A percentile compares a stretch with the other conserved stretches of the same genome.
Evolutionary conservation across 495 filamentous ascomycete genomes (phyloP).

Genomic region (Neurospora discreta): DNA sequence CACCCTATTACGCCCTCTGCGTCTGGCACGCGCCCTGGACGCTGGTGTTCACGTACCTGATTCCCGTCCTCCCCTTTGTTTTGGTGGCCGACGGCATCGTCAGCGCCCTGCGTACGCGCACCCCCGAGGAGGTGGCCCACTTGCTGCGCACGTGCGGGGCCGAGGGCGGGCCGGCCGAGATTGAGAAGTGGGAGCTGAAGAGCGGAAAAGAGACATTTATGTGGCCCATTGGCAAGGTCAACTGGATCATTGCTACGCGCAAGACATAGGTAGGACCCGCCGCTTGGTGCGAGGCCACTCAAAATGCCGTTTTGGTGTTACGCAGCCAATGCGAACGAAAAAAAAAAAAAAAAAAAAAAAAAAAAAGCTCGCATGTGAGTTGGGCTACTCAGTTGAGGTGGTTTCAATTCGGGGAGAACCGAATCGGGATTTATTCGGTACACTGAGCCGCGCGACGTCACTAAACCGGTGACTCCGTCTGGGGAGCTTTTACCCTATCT

Average conservation of each 20-base stretch:
- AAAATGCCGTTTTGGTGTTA: neutral
- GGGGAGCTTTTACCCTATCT: neutral
- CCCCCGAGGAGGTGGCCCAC: conserved; percentile 47
- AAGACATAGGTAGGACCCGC: neutral
- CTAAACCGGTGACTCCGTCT: neutral
- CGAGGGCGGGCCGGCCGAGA: conserved; percentile 25
- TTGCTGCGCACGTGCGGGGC: conserved; percentile 42
- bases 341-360: no score
- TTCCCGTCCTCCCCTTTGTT: conserved; percentile 54
- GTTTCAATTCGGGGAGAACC: neutral
- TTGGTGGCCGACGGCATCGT: conserved; percentile 57
- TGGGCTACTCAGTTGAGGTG: neutral
- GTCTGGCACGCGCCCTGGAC: conserved; percentile 43
- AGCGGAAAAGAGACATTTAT: conserved; percentile 40
- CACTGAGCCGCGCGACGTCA: neutral
- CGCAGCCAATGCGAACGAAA: no score
- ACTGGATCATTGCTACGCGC: conserved; percentile 40
- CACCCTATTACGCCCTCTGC: conserved; percentile 42
- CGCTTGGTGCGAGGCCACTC: neutral
- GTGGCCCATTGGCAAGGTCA: conserved; percentile 37
- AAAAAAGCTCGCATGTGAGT: neutral
- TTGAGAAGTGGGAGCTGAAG: conserved; percentile 38
- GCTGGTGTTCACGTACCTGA: conserved; percentile 51
- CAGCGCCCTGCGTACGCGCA: conserved; percentile 53
- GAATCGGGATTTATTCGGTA: neutral